Evolutionary conservation across 768 basidiomycete species (phyloP).

Genomic region (Lactifluus volemus): DNA sequence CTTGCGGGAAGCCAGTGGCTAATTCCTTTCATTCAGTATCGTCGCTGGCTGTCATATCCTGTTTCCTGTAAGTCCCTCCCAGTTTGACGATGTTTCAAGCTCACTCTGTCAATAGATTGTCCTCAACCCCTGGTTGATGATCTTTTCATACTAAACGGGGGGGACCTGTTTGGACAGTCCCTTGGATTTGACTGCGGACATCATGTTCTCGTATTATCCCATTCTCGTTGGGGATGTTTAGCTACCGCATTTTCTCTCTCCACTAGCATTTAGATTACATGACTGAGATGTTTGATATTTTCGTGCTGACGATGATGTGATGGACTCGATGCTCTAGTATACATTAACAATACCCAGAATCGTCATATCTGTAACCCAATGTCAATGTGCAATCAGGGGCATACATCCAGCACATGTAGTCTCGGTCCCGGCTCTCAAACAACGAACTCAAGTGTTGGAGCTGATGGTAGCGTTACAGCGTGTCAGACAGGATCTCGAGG

Average conservation of each 20-base stretch:
- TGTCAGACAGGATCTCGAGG: conserved; percentile 55
- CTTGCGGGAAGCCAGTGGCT: not conserved
- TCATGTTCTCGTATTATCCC: not conserved
- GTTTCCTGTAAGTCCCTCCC: conserved; percentile 53
- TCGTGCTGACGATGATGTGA: not conserved
- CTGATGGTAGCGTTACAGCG: conserved; percentile 61
- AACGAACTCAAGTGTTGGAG: conserved; percentile 59
- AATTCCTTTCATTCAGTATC: conserved; percentile 30
- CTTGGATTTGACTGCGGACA: not conserved
- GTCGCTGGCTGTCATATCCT: conserved; percentile 59
- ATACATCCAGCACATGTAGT: no score
- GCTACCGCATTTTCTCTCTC: not conserved
- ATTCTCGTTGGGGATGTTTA: not conserved
- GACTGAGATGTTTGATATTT: not conserved
- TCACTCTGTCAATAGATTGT: conserved; percentile 43
- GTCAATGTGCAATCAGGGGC: no score
- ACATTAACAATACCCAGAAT: no score
- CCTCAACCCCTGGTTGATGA: conserved; percentile 85
- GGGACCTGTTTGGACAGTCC: not conserved
- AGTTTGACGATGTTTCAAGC: conserved; percentile 5
- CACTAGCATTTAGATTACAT: not conserved
- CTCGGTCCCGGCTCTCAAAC: conserved; percentile 43
- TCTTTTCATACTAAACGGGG: conserved; percentile 48
- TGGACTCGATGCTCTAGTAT: not conserved
- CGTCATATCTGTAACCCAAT: no score